Evolutionary conservation across 2,329 filamentous ascomycete species (phyloP), one percentile per base, ranked within the genome.

Genomic region (Diaporthe velutina): DNA sequence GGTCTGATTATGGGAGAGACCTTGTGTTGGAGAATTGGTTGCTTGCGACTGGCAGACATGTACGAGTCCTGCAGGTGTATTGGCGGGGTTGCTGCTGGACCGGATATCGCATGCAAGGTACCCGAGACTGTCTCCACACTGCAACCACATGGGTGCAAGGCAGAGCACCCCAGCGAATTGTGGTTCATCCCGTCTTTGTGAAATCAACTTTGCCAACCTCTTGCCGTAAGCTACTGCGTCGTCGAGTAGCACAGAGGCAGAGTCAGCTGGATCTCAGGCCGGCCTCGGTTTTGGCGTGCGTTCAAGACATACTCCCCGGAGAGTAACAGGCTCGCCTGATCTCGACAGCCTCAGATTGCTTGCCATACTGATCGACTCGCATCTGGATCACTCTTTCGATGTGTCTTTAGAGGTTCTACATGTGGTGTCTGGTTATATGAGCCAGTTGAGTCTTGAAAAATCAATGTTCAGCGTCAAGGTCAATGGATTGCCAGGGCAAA

Each of bases 21-120:
- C 7, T 25, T 10, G 10, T 15, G 19, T 22, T 28, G 15, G 25
- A 64, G 7, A 28, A n/a, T 17, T 33, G 5, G 17, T 30, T 48
- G 25, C 28, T 66, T 50, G 10, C 7, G 6, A 8, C 45, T 33
- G 45, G 42, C 28, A 25, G 30, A 50, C 42, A 35, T 22, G 19
- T 50, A 13, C 28, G 45, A 38, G 30, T 28, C 13, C 45, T 38
- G 64, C 45, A 67, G 45, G 15, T 30, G 13, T 1, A 4, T 40
- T 28, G 17, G 60, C 19, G 38, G 50, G 52, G 38, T n/a, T 12
- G n/a, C n/a, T 40, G 19, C 48, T 45, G 33, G 28, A 17, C 68
- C 17, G 54, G 33, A 45, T 19, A 50, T 35, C 22, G 45, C 54
- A 74, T 74, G 73, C 50, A 74, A 74, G 73, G 73, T 74, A 74